A percentile compares a stretch with the other conserved stretches of the same genome.
phyloP scores from a whole-genome alignment of 352 stramenopile genomes.

The Phytophthora hybrid region DNA sequence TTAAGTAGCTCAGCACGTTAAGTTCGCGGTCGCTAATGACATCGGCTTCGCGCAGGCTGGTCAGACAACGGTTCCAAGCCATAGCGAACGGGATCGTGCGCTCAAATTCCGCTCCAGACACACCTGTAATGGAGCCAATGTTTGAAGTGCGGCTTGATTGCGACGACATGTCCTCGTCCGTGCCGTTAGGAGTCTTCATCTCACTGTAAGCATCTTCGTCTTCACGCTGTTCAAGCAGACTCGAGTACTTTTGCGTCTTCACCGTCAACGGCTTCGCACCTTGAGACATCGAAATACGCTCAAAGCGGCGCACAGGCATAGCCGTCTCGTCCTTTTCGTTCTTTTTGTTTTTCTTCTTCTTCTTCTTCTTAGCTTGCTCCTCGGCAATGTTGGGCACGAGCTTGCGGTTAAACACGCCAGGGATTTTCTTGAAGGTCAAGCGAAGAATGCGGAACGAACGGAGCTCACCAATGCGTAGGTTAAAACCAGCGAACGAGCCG shows the following conservation, averaged over 20 bases:
- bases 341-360: slow-evolving; percentile 70
- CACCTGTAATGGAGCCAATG: slow-evolving; percentile 76
- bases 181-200: slow-evolving; percentile 67
- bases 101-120: slow-evolving; percentile 83
- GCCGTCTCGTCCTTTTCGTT: slow-evolving; percentile 69
- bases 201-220: slow-evolving; percentile 66
- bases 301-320: slow-evolving; percentile 73
- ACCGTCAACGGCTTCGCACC: slow-evolving; percentile 77
- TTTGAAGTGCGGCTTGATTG: slow-evolving; percentile 61
- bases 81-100: slow-evolving; percentile 87
- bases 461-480: slow-evolving; percentile 84
- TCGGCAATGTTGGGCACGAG: slow-evolving; percentile 86
- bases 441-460: slow-evolving; percentile 87
- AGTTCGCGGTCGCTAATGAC: slow-evolving; percentile 84
- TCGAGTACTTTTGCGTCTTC: slow-evolving; percentile 86
- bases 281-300: slow-evolving; percentile 86
- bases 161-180: slow-evolving; percentile 64
- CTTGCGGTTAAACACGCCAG: slow-evolving; percentile 87
- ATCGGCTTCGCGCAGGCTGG: slow-evolving; percentile 78
- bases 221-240: slow-evolving; percentile 68
- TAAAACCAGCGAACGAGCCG: slow-evolving; percentile 85
- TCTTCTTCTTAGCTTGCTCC: slow-evolving; percentile 76
- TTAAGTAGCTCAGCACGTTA: slow-evolving; percentile 86
- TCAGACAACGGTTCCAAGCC: slow-evolving; percentile 85
- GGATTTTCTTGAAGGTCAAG: slow-evolving; percentile 86